A percentile compares a stretch with the other conserved stretches of the same genome.
Conservation (phyloP, 805 yeast species). For the Blastobotrys robertii region DNA sequence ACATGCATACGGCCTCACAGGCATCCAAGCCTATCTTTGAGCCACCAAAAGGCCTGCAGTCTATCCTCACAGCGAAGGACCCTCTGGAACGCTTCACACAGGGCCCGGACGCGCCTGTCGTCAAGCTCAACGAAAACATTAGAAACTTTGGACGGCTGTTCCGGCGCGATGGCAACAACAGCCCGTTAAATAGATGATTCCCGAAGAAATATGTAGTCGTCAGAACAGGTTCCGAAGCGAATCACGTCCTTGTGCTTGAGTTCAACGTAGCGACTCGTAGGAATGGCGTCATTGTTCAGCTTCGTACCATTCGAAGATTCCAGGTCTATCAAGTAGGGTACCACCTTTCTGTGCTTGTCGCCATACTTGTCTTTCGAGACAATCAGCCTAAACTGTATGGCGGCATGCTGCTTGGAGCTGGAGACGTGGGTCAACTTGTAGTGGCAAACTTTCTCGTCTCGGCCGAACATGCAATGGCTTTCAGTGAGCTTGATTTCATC, state of each 20-base stretch:
- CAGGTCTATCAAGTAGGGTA: conserved; percentile 38
- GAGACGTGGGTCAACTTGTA: conserved; percentile 29
- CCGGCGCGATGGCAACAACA: conserved; percentile 28
- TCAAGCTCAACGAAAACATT: conserved; percentile 56
- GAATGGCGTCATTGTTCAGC: conserved; percentile 33
- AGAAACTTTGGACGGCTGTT: conserved; percentile 52
- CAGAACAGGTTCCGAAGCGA: conserved; percentile 22
- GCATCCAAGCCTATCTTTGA: conserved; percentile 4
- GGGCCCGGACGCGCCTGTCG: conserved; percentile 53
- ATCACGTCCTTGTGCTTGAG: conserved; percentile 34
- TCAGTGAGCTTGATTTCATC: conserved; percentile 20
- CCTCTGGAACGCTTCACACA: conserved; percentile 22
- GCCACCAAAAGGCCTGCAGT: conserved; percentile 6
- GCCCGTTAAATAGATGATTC: too few relatives aligned
- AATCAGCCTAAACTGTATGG: conserved; percentile 32
- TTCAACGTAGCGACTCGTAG: conserved; percentile 35
- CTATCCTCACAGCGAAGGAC: conserved; percentile 7
- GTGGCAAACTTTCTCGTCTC: conserved; percentile 30
- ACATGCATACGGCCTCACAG: not conserved
- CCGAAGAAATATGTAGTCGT: conserved; percentile 8
- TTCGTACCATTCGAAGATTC: conserved; percentile 40
- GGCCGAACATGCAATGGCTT: conserved; percentile 30
- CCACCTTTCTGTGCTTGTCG: conserved; percentile 10
- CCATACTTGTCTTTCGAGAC: conserved; percentile 12
- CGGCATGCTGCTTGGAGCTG: conserved; percentile 42